Base-by-base conservation (phyloP, 306 rosid species). In the Castanea mollissima region DNA sequence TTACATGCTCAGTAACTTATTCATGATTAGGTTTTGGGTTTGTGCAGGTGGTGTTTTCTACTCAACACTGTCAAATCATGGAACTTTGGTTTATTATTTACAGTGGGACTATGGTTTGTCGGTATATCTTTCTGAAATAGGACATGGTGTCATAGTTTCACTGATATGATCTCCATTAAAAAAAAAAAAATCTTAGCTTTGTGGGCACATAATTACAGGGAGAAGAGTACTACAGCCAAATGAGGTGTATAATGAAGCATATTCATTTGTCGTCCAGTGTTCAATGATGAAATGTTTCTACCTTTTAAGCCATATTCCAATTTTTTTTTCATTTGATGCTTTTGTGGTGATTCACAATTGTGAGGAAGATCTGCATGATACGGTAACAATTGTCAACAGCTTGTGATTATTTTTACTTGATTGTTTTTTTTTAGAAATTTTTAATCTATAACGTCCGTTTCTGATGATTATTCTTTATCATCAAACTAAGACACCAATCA, bases 391-490 rank as follows among this genome's bases (percentile, higher is more conserved):
- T 34, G 9, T 34, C 51, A 9, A 67, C 72, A 67, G 25, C 27
- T 34, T 8, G 8, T 15, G 11, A 67, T 67, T 19, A 0, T 34
- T 67, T 13, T 49, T 49, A 49, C 1, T 0, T 49, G 1, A 1
- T 12, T 49, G 54, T 3, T 25, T 41, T 41, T 41, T 41, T 41
- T 41, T 8, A 38, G 3, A 41, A 1, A 41, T 3, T 41, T 41
- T 0, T 0, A 35, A 35, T 35, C 0, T 35, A 35, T 35, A 0
- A 0, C 0, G 11, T 41, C 0, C 0, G 0, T 1, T 8, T 8
- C 0, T 35, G 0, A 8, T 8, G 0, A 2, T 41, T 7, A 3
- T 41, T 35, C 0, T 35, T 35, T 35, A 35, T 35, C 5, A 5
- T 35, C 0, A 35, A 2, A 35, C 0, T 35, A 35, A 35, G 0